Base-by-base conservation (phyloP, 768 basidiomycete genomes). In the Lactifluus volemus region DNA sequence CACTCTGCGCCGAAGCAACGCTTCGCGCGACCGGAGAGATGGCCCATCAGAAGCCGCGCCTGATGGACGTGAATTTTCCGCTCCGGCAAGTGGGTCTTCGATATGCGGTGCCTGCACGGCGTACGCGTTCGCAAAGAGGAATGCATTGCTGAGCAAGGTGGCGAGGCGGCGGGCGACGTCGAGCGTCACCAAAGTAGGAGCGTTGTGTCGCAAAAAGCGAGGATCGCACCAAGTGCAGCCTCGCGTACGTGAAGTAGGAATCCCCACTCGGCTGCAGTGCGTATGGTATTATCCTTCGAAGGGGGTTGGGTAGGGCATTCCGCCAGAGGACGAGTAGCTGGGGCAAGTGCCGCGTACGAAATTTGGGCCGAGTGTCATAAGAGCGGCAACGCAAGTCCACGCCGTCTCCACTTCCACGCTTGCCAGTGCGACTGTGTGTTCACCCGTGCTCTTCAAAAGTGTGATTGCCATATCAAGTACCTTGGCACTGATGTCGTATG, bases 221-320 rank as follows among this genome's bases (percentile, higher is more conserved):
- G 77, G 34, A 98, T 86, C 10, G 97, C 92, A 2, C 91, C 84
- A 17, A 98, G 77, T 0, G 96, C 92, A 65, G 86, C 86, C 73
- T 97, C 95, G 25, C 96, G 80, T 19, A 98, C 89, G 61, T 91
- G 85, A 8, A 98, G 77, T 2, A 99, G 77, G 74, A 98, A 99
- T 41, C 81, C 79, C 93, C 94, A 98, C 67, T 98, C 97, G 0
- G 81, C 76, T 21, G 81, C 76, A 30, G 84, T 82, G 34, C 94
- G 78, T 17, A 84, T 84, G 5, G 79, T 78, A 15, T 84, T 77
- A 67, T 98, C 96, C 71, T 97, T 97, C 68, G 81, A 88, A 0
- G 92, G 94, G 0, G 92, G 88, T 98, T 99, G 1, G 97, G 94
- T 0, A 99, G 78, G 1, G 96, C 94, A 67, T 99, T 99, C 36